Base-by-base conservation (phyloP, 1,284 basidiomycete genomes). In the Marasmius sp. region DNA sequence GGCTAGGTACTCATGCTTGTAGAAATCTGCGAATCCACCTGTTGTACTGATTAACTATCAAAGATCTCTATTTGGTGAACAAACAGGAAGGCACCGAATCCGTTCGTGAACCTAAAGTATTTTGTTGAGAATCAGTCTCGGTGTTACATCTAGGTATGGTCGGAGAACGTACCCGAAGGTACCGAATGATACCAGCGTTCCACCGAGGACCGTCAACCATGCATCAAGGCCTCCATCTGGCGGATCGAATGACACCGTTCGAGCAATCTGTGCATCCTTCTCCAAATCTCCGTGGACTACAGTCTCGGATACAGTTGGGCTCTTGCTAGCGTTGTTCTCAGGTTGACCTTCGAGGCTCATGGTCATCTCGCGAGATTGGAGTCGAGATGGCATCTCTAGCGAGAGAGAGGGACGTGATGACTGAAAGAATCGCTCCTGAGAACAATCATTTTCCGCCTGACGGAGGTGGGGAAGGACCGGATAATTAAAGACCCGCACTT, bases 21-120 rank as follows among this genome's bases (percentile, higher is more conserved):
- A 72, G 61, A 65, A 72, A 47, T 70, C 69, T 39, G 65, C 65
- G 57, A 72, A 72, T 1, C 65, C 69, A 59, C 71, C 39, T 64
- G 71, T 7, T 3, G 11, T 49, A 10, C 18, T 18, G 18, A 18
- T 10, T 11, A 49, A 49, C 2, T 18, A 45, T 45, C 18, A 18
- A 45, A 14, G 12, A 45, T 14, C 2, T 14, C 12, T 14, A 45
- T 45, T 14, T 18, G 43, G 43, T 3, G 14, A 45, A 6, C 43
- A 6, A 45, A 18, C 12, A 45, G 43, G 18, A 18, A 14, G 43
- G 12, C 3, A 18, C 22, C 34, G 10, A 22, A 51, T n/a, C 67
- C 67, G 48, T 70, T 71, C 12, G 71, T 68, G 18, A 69, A 55
- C 2, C 71, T 72, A 45, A 48, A 57, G 18, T 20, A 3, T 38